Evolutionary conservation across 108 stramenopile genomes (phyloP).

Genomic region (Conticribra guillardii): DNA sequence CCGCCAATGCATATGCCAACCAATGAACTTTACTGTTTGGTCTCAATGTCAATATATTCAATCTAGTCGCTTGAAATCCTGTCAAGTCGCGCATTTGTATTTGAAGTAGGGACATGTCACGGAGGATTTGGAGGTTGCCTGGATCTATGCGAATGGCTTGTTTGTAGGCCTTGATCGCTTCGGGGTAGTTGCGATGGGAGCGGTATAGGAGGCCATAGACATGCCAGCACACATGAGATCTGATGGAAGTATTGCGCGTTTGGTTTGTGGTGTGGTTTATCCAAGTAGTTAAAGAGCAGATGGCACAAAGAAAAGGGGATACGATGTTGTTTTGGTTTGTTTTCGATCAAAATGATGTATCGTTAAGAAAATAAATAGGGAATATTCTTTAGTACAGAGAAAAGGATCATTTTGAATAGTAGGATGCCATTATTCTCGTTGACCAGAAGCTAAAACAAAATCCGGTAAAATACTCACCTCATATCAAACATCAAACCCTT

Average conservation of each 20-base stretch:
- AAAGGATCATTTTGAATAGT: too few species aligned
- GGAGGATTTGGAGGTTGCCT: constrained; percentile 93
- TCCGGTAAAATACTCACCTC: constrained; percentile 63
- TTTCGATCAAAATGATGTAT: too few species aligned
- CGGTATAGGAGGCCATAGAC: constrained; percentile 97
- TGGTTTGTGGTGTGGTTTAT: too few species aligned
- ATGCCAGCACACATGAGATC: constrained; percentile 99
- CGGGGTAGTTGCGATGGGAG: constrained; percentile 93
- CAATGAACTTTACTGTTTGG: constrained; percentile 92
- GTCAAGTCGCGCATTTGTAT: constrained; percentile 91
- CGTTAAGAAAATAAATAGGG: too few species aligned
- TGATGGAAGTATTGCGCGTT: constrained; percentile 29
- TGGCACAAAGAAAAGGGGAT: too few species aligned
- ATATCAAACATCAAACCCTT: constrained; percentile 91
- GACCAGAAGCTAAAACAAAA: too few species aligned
- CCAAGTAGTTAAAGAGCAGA: too few species aligned
- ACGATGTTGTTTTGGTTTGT: too few species aligned
- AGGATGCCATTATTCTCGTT: too few species aligned
- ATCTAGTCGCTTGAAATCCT: constrained; percentile 92
- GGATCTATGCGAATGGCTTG: constrained; percentile 94
- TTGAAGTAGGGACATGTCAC: constrained; percentile 91
- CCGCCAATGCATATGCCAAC: constrained; percentile 92
- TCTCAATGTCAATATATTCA: constrained; percentile 80
- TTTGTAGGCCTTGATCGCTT: constrained; percentile 99
- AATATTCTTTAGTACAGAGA: too few species aligned